These are phyloP conservation scores for Boletus rubropictus DNA, from an alignment of 768 basidiomycete species.

Conservation along the genomic window DNA sequence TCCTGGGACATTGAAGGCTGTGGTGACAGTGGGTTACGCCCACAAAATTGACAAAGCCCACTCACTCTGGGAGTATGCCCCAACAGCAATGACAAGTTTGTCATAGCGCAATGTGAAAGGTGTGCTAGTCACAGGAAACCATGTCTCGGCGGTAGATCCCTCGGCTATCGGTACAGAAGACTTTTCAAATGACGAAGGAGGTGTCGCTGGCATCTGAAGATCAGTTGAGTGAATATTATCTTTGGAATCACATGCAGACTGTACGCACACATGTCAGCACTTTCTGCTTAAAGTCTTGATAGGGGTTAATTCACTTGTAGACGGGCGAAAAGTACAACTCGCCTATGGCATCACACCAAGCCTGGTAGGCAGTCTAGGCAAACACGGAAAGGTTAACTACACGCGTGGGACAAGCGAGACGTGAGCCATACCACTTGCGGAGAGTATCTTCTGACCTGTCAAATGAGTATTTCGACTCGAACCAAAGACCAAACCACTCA, in stretches of 20 bases:
- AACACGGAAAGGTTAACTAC: not conserved
- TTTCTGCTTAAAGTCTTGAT: slow-evolving; percentile 55
- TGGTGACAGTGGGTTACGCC: not conserved
- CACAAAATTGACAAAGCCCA: slow-evolving; percentile 3
- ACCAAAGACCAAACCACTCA: slow-evolving; percentile 30
- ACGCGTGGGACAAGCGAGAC: not conserved
- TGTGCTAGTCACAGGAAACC: slow-evolving; percentile 22
- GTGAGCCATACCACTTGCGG: slow-evolving; percentile 45
- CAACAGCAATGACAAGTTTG: slow-evolving; percentile 79
- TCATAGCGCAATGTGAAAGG: slow-evolving; percentile 65
- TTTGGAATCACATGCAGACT: not conserved
- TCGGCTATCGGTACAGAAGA: slow-evolving; percentile 11
- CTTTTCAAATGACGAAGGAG: slow-evolving; percentile 33
- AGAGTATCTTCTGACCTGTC: slow-evolving; percentile 49
- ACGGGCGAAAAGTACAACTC: slow-evolving; percentile 9
- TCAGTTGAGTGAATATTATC: not conserved
- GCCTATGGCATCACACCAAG: slow-evolving; percentile 75
- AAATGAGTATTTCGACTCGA: slow-evolving; percentile 5
- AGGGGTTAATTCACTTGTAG: slow-evolving; percentile 5
- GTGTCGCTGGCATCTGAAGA: slow-evolving; percentile 59
- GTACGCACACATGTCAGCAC: slow-evolving; percentile 53
- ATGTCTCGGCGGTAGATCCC: slow-evolving; percentile 14
- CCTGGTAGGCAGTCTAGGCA: slow-evolving; percentile 55
- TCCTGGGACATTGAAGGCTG: slow-evolving; percentile 67
- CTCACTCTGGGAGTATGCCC: slow-evolving; percentile 80